A percentile compares a stretch with the other conserved stretches of the same genome.
Evolutionary conservation across 345 rosid genomes (phyloP).

Genomic region (Microcos paniculata): DNA sequence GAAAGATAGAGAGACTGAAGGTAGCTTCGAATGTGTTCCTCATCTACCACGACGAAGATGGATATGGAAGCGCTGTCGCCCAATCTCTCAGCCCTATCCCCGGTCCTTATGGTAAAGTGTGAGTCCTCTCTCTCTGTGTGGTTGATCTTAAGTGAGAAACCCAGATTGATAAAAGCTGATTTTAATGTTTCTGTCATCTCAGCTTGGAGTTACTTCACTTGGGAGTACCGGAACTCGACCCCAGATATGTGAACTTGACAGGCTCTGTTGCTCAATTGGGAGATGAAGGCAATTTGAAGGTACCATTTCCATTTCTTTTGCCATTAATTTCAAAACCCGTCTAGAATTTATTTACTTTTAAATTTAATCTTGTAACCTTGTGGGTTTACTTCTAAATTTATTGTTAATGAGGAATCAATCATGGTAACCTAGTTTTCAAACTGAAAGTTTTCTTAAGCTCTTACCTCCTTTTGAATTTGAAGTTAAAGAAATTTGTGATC

Average conservation of each 20-base stretch:
- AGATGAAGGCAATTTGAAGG: constrained; percentile 59
- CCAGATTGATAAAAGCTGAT: background rate
- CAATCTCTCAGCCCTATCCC: constrained; percentile 47
- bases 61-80: constrained; percentile 44
- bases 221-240: constrained; percentile 49
- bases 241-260: constrained; percentile 32
- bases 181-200: constrained; percentile 7
- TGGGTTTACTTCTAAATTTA: background rate
- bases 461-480: background rate
- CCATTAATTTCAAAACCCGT: background rate
- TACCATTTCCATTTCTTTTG: constrained; percentile 12
- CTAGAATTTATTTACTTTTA: background rate
- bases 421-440: background rate
- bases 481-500: background rate
- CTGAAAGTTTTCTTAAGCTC: background rate
- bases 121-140: constrained; percentile 23
- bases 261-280: constrained; percentile 58
- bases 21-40: constrained; percentile 55
- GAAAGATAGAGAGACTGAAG: constrained; percentile 33
- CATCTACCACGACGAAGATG: constrained; percentile 50
- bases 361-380: background rate
- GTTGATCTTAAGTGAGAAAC: background rate
- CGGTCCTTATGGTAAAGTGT: constrained; percentile 48
- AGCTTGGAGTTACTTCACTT: constrained; percentile 65
- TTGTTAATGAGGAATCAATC: background rate